Conservation (phyloP, 805 yeast genomes). For the Pichia ethanolica region DNA sequence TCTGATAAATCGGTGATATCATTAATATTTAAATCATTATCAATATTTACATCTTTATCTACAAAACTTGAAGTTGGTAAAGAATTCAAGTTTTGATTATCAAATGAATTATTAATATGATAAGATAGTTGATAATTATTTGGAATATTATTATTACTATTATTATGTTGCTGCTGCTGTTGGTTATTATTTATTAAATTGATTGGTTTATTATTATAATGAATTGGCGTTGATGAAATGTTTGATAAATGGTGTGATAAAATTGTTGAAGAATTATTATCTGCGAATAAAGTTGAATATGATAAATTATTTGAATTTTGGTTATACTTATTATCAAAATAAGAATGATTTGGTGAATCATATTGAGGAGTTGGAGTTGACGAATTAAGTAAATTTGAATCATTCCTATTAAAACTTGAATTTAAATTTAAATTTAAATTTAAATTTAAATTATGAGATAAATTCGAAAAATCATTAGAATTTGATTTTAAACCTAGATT, state of each 20-base stretch:
- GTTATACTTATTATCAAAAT: neutral
- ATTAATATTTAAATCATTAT: neutral
- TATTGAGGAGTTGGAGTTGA: slow-evolving; percentile 8
- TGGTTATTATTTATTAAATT: too few species aligned
- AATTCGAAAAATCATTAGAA: too few species aligned
- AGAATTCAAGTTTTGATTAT: neutral
- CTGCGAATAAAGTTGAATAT: neutral
- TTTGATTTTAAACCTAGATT: too few species aligned
- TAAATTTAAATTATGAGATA: neutral
- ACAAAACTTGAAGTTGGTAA: slow-evolving; percentile 6
- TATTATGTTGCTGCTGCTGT: too few species aligned
- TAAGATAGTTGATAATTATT: neutral
- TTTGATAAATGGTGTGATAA: slow-evolving; percentile 2
- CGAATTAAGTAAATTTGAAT: neutral
- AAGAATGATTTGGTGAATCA: slow-evolving; percentile 1
- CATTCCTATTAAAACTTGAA: neutral
- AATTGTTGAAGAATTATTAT: neutral
- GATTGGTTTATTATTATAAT: neutral
- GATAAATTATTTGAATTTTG: neutral
- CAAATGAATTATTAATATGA: neutral
- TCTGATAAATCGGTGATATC: neutral
- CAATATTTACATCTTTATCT: slow-evolving; percentile 4
- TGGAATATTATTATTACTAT: neutral
- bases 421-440: neutral
- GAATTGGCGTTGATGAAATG: slow-evolving; percentile 4